Conservation (phyloP, 768 basidiomycete genomes). For the Exidia glandulosa region DNA sequence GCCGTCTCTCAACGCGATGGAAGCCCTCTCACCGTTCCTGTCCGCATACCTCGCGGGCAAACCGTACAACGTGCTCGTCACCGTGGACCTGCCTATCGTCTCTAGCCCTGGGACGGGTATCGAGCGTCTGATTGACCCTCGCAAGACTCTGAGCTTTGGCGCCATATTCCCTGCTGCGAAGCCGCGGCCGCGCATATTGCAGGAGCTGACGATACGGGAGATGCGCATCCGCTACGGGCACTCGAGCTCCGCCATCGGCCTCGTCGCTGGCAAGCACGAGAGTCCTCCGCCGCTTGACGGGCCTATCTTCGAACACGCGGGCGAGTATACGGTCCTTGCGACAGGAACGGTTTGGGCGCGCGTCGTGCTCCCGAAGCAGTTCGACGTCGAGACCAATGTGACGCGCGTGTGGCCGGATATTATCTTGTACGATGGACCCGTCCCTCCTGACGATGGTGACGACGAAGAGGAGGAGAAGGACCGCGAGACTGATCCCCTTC, state of each 20-base stretch:
- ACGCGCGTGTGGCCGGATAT: slow-evolving; percentile 62
- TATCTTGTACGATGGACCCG: slow-evolving; percentile 64
- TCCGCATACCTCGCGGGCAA: slow-evolving; percentile 49
- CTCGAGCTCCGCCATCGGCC: not conserved
- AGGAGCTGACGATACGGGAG: slow-evolving; percentile 59
- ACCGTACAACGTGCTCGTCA: slow-evolving; percentile 1
- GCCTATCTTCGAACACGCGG: slow-evolving; percentile 5
- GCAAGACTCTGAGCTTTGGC: slow-evolving; percentile 24
- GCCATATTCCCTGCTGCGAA: slow-evolving; percentile 55
- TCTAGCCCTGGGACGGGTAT: slow-evolving; percentile 25
- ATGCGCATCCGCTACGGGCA: slow-evolving; percentile 54
- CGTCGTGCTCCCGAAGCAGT: slow-evolving; percentile 57
- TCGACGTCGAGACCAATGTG: slow-evolving; percentile 55
- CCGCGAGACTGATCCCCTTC: no score
- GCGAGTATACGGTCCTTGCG: slow-evolving; percentile 36
- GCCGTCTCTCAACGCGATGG: slow-evolving; percentile 26
- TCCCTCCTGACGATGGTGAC: slow-evolving; percentile 24
- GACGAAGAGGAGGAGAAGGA: not conserved
- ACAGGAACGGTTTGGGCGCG: slow-evolving; percentile 58
- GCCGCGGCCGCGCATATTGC: slow-evolving; percentile 54
- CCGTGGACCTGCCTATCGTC: slow-evolving; percentile 42
- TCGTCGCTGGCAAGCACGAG: not conserved
- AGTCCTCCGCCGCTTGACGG: slow-evolving; percentile 11
- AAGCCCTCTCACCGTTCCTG: slow-evolving; percentile 46
- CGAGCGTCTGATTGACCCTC: slow-evolving; percentile 29